phyloP scores from a whole-genome alignment of 441 rosid species.

The Theobroma grandiflorum region DNA sequence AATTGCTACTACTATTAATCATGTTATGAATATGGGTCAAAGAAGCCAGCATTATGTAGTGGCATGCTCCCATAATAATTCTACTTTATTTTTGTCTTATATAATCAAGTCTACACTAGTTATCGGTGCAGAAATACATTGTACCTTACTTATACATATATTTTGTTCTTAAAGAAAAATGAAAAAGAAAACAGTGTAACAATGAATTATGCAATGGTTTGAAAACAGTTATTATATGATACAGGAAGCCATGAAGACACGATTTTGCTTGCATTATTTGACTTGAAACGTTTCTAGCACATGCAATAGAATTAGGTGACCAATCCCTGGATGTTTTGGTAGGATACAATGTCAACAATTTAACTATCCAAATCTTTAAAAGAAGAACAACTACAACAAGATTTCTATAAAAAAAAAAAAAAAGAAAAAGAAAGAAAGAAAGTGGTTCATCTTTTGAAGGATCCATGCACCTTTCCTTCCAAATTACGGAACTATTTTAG shows the following conservation, averaged over 20 bases:
- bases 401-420: background rate
- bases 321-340: background rate
- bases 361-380: background rate
- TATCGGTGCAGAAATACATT: background rate
- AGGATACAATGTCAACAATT: background rate
- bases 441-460: background rate
- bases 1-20: too few relatives aligned
- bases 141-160: too few relatives aligned
- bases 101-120: background rate
- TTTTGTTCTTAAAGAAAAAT: background rate
- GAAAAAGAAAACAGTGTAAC: background rate
- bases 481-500: background rate
- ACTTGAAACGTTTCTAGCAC: background rate
- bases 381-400: background rate
- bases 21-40: background rate
- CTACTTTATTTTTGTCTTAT: too few relatives aligned
- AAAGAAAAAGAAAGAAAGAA: background rate
- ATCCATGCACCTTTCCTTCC: background rate
- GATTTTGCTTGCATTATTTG: background rate
- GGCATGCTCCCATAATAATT: background rate
- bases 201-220: background rate
- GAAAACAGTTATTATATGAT: background rate
- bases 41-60: background rate
- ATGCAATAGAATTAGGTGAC: slow-evolving; percentile 13
- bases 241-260: background rate